Percentiles rank a stretch among this genome's conserved stretches.
phyloP scores from a whole-genome alignment of 208 protist genomes.

The Crithidia bombi region DNA sequence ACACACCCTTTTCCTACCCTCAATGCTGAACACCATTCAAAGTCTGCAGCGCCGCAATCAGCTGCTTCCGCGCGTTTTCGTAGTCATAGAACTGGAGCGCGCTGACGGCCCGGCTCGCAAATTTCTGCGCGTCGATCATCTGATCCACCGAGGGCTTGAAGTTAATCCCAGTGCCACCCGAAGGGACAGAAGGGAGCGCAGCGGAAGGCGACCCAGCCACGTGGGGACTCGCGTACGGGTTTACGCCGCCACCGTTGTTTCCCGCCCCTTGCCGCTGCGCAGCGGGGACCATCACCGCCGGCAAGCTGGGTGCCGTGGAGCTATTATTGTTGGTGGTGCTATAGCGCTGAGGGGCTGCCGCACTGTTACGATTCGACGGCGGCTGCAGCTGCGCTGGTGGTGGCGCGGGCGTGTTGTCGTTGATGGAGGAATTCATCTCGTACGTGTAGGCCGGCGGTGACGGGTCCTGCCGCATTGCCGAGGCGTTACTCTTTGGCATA shows the following conservation, averaged over 20 bases:
- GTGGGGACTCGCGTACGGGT: background rate
- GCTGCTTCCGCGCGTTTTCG: conserved; percentile 52
- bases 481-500: background rate
- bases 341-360: background rate
- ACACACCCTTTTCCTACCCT: background rate
- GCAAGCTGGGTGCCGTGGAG: background rate
- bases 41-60: conserved; percentile 50
- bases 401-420: background rate
- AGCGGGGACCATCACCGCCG: conserved; percentile 1
- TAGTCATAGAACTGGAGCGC: conserved; percentile 86
- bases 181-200: too few relatives aligned
- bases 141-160: conserved; percentile 58
- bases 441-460: conserved; percentile 22
- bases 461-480: background rate
- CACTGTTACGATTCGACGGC: background rate
- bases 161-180: background rate
- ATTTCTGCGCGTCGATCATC: conserved; percentile 86
- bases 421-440: conserved; percentile 6
- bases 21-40: conserved; percentile 38
- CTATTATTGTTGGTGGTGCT: background rate
- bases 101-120: conserved; percentile 65
- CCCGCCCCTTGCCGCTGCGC: background rate
- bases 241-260: conserved; percentile 17
- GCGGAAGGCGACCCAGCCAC: too few relatives aligned
- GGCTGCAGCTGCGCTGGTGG: background rate